Conservation (phyloP, 2,329 filamentous ascomycete species). For the Pleurostoma richardsiae region DNA sequence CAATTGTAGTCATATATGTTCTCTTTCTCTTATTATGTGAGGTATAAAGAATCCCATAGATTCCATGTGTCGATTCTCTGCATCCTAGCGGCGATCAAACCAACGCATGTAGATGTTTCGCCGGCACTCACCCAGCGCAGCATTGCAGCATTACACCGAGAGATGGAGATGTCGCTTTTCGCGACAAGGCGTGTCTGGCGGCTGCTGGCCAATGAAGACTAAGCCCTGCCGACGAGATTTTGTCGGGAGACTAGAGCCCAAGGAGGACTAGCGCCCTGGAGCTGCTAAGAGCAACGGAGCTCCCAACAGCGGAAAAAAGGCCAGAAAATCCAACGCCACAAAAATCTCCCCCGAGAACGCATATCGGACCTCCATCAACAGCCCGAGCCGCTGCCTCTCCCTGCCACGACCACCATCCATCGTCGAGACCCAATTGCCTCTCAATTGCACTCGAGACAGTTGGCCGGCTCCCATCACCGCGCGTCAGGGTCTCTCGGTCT, state of each 20-base stretch:
- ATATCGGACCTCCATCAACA: constrained; percentile 5
- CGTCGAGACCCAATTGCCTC: background rate
- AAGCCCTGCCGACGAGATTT: background rate
- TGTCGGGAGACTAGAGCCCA: background rate
- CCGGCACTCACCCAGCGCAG: no score
- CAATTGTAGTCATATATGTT: no score
- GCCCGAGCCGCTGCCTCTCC: constrained; percentile 8
- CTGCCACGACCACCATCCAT: constrained; percentile 8
- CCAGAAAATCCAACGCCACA: constrained; percentile 10
- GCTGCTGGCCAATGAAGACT: background rate
- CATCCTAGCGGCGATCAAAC: no score
- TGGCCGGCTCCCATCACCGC: no score
- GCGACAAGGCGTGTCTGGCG: background rate
- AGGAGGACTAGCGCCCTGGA: background rate
- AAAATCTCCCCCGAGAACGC: constrained; percentile 1
- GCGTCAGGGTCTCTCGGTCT: no score
- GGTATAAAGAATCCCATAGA: no score
- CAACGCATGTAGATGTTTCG: no score
- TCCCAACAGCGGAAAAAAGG: background rate
- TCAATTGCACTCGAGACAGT: background rate
- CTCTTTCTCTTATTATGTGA: no score
- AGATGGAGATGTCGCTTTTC: no score
- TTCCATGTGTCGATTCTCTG: no score
- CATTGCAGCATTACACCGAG: no score
- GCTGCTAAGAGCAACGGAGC: no score